Evolutionary conservation across 768 basidiomycete species (phyloP), one percentile per base, ranked within the genome.

Genomic region (Leucogyrophana mollusca): DNA sequence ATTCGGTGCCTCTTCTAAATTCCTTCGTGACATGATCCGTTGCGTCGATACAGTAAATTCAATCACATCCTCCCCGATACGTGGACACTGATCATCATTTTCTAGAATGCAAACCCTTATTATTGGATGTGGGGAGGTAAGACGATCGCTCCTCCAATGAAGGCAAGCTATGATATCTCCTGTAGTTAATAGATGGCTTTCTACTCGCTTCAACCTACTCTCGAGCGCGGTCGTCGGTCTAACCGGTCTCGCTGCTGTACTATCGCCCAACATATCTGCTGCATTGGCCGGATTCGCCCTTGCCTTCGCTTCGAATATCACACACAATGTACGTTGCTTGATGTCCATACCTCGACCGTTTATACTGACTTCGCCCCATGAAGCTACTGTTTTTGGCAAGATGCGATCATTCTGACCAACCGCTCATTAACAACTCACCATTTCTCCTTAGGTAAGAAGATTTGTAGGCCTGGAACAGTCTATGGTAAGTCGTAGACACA

Each of bases 91-190:
- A 50, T 50, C 16, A 40, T 14, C 30, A 33, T n/a, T 30, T 16
- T 14, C 25, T 37, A 79, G 77, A 81, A 80, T 46, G 55, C 80
- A 13, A 89, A 81, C 58, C 89, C 89, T 3, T 87, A 82, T 61
- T 92, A 88, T 58, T 94, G 93, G 93, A 86, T 88, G 78, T 93
- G 88, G 90, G 87, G 83, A 70, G 83, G 83, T 87, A 60, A 43
- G 71, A 56, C 41, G 22, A 32, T 21, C 27, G n/a, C 11, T 24
- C 6, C 22, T 44, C 41, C 13, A 34, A 37, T 2, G 17, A 17
- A 11, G 20, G 33, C 52, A 32, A 43, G 40, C 41, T 17, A 41
- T 56, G 46, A 52, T 34, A 5, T 34, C 23, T 23, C 50, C 50
- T 21, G 41, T 51, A 89, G 90, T 94, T 14, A 94, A 93, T 61